Evolutionary conservation across 768 basidiomycete genomes (phyloP), one percentile per base, ranked within the genome.

Genomic region (Holtermanniella nyarrowii): DNA sequence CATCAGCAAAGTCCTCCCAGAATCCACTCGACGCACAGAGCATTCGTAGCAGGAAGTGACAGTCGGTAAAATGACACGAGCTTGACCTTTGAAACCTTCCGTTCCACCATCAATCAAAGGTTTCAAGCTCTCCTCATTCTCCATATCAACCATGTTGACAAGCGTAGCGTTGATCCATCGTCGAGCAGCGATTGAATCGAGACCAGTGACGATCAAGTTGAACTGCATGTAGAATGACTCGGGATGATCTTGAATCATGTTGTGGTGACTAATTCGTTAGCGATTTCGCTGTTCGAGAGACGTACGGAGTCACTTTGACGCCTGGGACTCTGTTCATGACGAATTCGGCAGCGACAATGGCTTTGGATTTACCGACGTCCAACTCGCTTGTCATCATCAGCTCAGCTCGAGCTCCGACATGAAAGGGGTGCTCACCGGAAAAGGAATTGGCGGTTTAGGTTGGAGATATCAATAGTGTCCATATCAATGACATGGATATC

Each of bases 401-500:
- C 51, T 51, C 22, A 47, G n/a, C 22, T 25, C 23, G 3, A 25
- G 26, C 40, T 4, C 14, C 5, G 7, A 40, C 16, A 48, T n/a
- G n/a, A n/a, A n/a, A n/a, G n/a, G n/a, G 4, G 49, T 13, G 48
- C 63, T 27, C 31, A 88, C 93, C 95, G 80, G 76, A 99, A 99
- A 21, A 99, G 76, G 71, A 99, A 99, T 73, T 99, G 95, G 46
- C 95, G 80, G 72, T 99, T 99, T 59, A 99, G 78, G 72, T 99
- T 99, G 66, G 90, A 96, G 66, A 99, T 86, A 74, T 99, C 93
- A 70, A 97, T 99, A 14, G 93, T 96, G 77, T 99, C 93, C 91
- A 99, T 97, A 77, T 99, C 95, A 68, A 99, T 97, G 55, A 99
- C 91, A 76, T 96, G 89, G 59, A 97, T 95, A 65, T 97, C 87